These are phyloP conservation scores for Chaetomium sp. DNA, from an alignment of 2,329 filamentous ascomycete species.

Conservation along the genomic window DNA sequence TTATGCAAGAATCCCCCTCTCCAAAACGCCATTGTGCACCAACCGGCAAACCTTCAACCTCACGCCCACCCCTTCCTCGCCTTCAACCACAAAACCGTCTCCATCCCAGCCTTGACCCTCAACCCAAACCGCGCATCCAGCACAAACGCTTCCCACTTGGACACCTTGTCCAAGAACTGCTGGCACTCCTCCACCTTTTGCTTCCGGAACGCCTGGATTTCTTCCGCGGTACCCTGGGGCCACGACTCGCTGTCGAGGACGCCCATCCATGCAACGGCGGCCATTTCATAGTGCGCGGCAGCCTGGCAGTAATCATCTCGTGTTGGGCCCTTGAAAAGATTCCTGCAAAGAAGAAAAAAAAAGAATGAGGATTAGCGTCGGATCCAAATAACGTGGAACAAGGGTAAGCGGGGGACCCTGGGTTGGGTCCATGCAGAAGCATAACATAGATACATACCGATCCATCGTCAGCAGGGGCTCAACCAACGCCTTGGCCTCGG, in stretches of 20 bases:
- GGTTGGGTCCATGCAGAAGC: background rate
- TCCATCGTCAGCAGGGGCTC: conserved; percentile 61
- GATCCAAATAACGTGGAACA: too few species aligned
- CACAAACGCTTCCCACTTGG: conserved; percentile 64
- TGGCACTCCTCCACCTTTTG: conserved; percentile 55
- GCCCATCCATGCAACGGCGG: conserved; percentile 72
- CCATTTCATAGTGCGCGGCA: conserved; percentile 79
- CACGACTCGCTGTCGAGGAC: conserved; percentile 36
- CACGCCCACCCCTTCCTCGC: conserved; percentile 23
- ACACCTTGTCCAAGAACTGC: conserved; percentile 58
- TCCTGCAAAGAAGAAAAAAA: conserved; percentile 26
- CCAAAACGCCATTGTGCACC: too few species aligned
- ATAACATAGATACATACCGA: conserved; percentile 36
- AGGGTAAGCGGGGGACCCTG: background rate
- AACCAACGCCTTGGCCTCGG: conserved; percentile 60
- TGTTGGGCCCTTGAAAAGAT: conserved; percentile 48
- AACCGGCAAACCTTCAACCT: background rate
- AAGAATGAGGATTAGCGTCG: background rate
- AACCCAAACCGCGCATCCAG: conserved; percentile 70
- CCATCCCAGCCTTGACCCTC: conserved; percentile 62
- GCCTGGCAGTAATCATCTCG: conserved; percentile 68
- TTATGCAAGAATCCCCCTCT: too few species aligned
- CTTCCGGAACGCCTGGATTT: conserved; percentile 33
- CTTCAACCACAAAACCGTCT: conserved; percentile 53
- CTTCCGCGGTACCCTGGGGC: conserved; percentile 15